Evolutionary conservation across 1,284 basidiomycete species (phyloP), one percentile per base, ranked within the genome.

Genomic region (Exsudoporus floridanus): DNA sequence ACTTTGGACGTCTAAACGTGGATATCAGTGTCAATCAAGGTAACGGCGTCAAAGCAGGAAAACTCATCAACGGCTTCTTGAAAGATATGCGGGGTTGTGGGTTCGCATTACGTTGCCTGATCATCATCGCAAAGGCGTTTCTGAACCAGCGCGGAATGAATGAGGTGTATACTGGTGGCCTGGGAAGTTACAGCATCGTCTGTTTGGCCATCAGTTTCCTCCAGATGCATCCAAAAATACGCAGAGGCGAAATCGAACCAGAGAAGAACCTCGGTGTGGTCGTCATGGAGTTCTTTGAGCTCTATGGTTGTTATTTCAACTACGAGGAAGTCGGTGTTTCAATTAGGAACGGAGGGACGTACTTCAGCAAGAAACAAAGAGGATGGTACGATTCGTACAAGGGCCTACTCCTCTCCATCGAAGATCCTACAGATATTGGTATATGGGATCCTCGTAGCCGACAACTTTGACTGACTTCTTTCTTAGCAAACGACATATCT

Each of bases 151-250:
- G 96, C 35, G 86, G 84, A 25, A 92, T 98, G 92, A 98, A 98
- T 70, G 96, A 99, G 71, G 96, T 98, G 13, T 98, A 88, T 70
- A 92, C 90, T 0, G 96, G 97, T 10, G 96, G 97, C 0, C 72
- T 99, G 16, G 95, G 96, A 9, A 94, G 90, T 66, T 99, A 98
- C 70, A 88, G 90, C 57, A 92, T 98, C 59, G 94, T 98, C 50
- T 96, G 93, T 68, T 73, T 98, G 54, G 93, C 90, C 13, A 84
- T 98, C 61, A 93, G 86, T 67, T 98, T 98, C 70, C 74, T 99
- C 43, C 96, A 98, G 76, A 88, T 98, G 76, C 96, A 99, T 69
- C 97, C 96, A 1, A 97, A 96, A 70, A 83, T 99, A 55, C 86
- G 96, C 38, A 73, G 84, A 48, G 88, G 85, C 1, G 92, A 96